Conservation (phyloP, 805 yeast genomes). For the Saturnispora hagleri region DNA sequence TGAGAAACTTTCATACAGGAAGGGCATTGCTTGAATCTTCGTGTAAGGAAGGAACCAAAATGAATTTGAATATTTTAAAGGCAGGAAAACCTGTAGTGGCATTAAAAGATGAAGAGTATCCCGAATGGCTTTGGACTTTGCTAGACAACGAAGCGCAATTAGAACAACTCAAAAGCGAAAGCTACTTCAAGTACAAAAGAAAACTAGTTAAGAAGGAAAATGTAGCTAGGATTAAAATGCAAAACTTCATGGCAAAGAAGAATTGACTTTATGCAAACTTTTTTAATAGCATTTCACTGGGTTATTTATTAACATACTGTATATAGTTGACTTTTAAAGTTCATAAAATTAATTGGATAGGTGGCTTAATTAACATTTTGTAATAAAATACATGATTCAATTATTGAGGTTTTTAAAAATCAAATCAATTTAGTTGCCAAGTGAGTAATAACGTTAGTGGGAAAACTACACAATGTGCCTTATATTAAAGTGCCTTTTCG, state of each 20-base stretch:
- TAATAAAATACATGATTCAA: neutral
- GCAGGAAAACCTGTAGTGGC: constrained; percentile 86
- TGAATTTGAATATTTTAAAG: constrained; percentile 66
- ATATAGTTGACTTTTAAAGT: neutral
- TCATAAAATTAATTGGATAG: neutral
- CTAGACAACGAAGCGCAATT: constrained; percentile 59
- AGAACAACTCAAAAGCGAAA: constrained; percentile 40
- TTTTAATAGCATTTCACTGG: neutral
- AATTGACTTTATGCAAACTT: constrained; percentile 4
- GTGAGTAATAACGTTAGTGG: neutral
- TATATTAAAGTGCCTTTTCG: neutral
- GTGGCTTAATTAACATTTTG: neutral
- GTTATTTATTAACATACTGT: neutral
- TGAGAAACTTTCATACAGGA: constrained; percentile 18
- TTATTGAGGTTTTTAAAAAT: neutral
- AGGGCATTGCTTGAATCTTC: constrained; percentile 31
- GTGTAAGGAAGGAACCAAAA: constrained; percentile 62
- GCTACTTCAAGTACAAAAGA: constrained; percentile 60
- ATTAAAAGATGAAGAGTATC: constrained; percentile 78
- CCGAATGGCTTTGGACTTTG: constrained; percentile 89
- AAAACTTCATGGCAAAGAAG: constrained; percentile 66
- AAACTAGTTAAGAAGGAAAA: constrained; percentile 61
- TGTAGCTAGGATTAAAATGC: constrained; percentile 61
- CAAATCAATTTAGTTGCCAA: neutral
- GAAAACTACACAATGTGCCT: too few species aligned